Evolutionary conservation across 2,329 filamentous ascomycete genomes (phyloP), one percentile per base, ranked within the genome.

Genomic region (Ascochyta pisi): DNA sequence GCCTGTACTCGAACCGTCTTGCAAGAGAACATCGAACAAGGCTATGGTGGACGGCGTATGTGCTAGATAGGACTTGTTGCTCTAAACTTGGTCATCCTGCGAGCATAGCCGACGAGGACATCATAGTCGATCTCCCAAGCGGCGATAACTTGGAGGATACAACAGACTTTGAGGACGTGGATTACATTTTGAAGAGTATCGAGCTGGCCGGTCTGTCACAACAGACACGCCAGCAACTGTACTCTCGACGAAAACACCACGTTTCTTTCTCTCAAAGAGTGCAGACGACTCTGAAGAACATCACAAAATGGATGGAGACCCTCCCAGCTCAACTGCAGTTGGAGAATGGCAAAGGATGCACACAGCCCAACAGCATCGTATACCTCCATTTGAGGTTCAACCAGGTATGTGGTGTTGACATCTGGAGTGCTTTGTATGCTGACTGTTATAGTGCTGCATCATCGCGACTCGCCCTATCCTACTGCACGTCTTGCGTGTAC

Each of bases 101-200:
- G 3, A 70, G 68, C 1, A 70, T 75, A 6, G 61, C 61, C 15
- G 72, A 75, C 29, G 68, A 72, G 10, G 69, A 70, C 59, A 15
- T 83, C 4, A 70, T 78, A 29, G 77, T 80, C 4, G 76, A 79
- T 24, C 61, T 78, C 6, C 80, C 80, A 0, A 77, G 76, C 0
- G 71, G 75, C 12, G 65, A 71, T 0, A 61, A 68, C 0, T 35
- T 78, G 1, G 35, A 38, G 29, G 68, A 71, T 3, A 42, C 61
- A 12, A 51, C 54, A 12, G 57, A 74, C 64, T 70, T 76, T 72
- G 76, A 74, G 69, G 68, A 63, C 66, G 70, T 61, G 68, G 66
- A 66, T 57, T 78, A 69, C 73, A 77, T 73, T 63, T 67, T 53
- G 15, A 77, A 77, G 1, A 76, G 72, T 5, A 69, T 81, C 6